phyloP scores from a whole-genome alignment of 2,329 filamentous ascomycete genomes.

The Tolypocladium pustulatum region DNA sequence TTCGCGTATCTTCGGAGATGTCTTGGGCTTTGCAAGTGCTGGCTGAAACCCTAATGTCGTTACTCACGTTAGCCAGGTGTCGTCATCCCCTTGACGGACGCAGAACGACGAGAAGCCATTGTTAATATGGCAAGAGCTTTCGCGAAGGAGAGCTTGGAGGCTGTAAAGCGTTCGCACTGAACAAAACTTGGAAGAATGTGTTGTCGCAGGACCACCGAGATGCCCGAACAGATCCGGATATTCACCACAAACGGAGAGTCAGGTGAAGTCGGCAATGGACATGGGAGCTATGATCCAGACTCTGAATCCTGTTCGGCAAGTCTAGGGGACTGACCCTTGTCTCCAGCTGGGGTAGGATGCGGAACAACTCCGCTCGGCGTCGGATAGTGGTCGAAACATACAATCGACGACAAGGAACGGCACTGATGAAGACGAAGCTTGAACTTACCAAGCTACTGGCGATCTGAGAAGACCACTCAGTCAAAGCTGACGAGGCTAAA shows the following conservation, averaged over 20 bases:
- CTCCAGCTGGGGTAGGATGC: constrained; percentile 4
- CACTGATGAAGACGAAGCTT: neutral
- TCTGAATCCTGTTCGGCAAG: neutral
- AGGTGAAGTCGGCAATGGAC: neutral
- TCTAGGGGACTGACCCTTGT: neutral
- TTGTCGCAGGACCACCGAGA: neutral
- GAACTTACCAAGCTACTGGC: constrained; percentile 2
- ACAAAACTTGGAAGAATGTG: neutral
- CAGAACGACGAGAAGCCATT: neutral
- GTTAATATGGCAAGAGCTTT: neutral
- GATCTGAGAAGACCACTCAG: neutral
- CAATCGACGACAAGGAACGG: neutral
- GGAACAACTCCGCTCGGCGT: constrained; percentile 6
- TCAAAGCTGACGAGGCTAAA: too few relatives aligned
- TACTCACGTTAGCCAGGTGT: neutral
- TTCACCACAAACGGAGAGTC: neutral
- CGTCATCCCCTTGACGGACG: neutral
- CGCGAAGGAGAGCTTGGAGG: neutral
- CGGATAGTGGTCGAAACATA: constrained; percentile 5
- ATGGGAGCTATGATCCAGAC: neutral
- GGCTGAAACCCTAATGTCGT: neutral
- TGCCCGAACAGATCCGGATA: neutral
- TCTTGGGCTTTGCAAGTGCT: neutral
- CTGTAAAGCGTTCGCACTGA: neutral
- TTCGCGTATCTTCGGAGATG: neutral